Evolutionary conservation across 2,329 filamentous ascomycete species (phyloP), one percentile per base, ranked within the genome.

Genomic region (Aspergillus ochraceoroseus): DNA sequence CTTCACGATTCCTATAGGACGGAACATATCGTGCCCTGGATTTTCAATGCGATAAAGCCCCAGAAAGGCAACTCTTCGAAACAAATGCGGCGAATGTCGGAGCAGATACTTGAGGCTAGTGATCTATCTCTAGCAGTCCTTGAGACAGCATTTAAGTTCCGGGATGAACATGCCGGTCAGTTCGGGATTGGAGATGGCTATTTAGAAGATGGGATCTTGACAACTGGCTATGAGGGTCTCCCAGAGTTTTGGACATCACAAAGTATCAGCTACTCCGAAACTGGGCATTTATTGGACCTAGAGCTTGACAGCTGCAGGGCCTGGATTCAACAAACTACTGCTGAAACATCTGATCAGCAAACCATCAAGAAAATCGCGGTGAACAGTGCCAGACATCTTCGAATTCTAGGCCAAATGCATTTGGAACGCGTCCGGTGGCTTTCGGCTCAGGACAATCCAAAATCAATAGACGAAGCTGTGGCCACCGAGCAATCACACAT

Each of bases 171-270:
- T 53, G 71, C 83, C 8, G 66, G 70, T 2, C 65, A 79, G 3
- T 96, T 95, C 59, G 87, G 87, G 2, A 73, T 95, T 3, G 73
- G 75, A 12, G 68, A 76, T 11, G 84, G 88, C 48, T 68, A 76
- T 36, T 63, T 92, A 20, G 71, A 79, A 33, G 70, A 82, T 49
- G 82, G 83, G 5, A 76, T 87, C 15, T 64, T 86, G 7, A 66
- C 70, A 2, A 68, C 74, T 11, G 76, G 78, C 30, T 89, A 87
- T 56, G 74, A 81, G 13, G 77, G 74, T 7, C 72, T 95, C 6
- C 78, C 83, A 0, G 81, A 86, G 44, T 85, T 89, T 30, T 98
- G 92, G 92, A 95, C 89, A 0, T 88, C 86, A 11, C 79, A 62
- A 29, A 51, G 46, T 28, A 57, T 65, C 31, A 59, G 59, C 19